Percentiles rank a stretch among this genome's conserved stretches.
These are phyloP conservation scores for Mayamaea pseudoterrestris DNA, from an alignment of 108 stramenopile species.

Conservation along the genomic window DNA sequence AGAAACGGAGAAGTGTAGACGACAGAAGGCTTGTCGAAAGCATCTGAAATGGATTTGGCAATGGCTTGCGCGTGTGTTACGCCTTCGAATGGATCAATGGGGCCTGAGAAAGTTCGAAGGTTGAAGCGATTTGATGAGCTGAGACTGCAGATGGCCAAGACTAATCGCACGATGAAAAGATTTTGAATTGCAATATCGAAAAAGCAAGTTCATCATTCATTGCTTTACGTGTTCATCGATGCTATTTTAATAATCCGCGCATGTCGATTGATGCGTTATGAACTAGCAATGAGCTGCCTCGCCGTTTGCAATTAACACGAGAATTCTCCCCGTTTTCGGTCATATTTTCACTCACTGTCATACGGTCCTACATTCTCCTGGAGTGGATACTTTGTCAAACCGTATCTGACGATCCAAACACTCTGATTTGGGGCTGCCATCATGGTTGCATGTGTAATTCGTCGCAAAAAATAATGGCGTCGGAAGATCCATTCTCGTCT, in stretches of 20 bases:
- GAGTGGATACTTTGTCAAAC: conserved; percentile 45
- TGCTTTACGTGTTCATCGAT: too few relatives aligned
- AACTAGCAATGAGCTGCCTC: too few relatives aligned
- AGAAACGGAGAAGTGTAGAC: conserved; percentile 51
- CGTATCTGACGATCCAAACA: conserved; percentile 31
- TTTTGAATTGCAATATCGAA: too few relatives aligned
- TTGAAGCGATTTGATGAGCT: neutral
- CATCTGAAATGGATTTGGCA: conserved; percentile 27
- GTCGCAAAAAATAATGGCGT: too few relatives aligned
- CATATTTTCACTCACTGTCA: conserved; percentile 30
- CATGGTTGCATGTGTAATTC: too few relatives aligned
- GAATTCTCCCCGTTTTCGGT: neutral
- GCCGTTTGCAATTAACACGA: too few relatives aligned
- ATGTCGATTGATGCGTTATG: too few relatives aligned
- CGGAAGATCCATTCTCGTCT: too few relatives aligned
- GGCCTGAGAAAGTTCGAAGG: conserved; percentile 5
- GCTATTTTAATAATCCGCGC: too few relatives aligned
- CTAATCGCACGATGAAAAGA: too few relatives aligned
- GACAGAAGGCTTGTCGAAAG: conserved; percentile 16
- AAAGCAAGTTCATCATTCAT: too few relatives aligned
- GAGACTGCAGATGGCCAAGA: too few relatives aligned
- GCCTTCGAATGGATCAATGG: conserved; percentile 43
- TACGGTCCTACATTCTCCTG: conserved; percentile 41
- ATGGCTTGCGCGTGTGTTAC: conserved; percentile 46
- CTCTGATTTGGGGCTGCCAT: conserved; percentile 11